phyloP scores from a whole-genome alignment of 1,284 basidiomycete genomes.

The Boletus hoseneyae region DNA sequence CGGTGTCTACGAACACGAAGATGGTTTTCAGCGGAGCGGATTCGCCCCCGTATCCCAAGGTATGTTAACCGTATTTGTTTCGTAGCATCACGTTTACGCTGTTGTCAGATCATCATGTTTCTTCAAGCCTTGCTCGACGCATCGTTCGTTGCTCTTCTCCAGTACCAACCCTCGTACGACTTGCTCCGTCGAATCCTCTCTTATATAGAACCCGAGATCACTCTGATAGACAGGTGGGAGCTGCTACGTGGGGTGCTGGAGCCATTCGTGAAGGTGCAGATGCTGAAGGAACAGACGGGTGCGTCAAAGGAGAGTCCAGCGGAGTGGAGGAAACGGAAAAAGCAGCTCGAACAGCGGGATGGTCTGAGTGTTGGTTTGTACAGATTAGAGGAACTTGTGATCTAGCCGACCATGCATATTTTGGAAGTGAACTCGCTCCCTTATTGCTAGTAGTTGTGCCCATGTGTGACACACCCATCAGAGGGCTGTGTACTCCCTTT shows the following conservation, averaged over 20 bases:
- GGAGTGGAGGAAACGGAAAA: conserved; percentile 59
- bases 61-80: conserved; percentile 18
- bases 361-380: conserved; percentile 59
- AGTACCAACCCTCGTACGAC: conserved; percentile 52
- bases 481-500: too few relatives aligned
- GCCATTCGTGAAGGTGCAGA: conserved; percentile 54
- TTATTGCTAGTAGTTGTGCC: too few relatives aligned
- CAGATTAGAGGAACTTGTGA: conserved; percentile 63
- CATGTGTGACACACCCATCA: too few relatives aligned
- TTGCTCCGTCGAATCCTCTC: conserved; percentile 47
- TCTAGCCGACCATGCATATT: conserved; percentile 34
- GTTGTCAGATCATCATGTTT: conserved; percentile 51
- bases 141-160: conserved; percentile 60
- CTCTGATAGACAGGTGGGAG: conserved; percentile 46
- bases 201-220: conserved; percentile 53
- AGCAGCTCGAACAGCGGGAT: conserved; percentile 48
- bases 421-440: too few relatives aligned
- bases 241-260: conserved; percentile 57
- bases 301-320: conserved; percentile 32
- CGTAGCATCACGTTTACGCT: neutral
- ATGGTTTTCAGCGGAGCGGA: conserved; percentile 18
- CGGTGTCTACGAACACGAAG: conserved; percentile 28
- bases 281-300: conserved; percentile 41
- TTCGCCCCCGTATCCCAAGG: conserved; percentile 52
- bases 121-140: conserved; percentile 64